These are phyloP conservation scores for Gossypium turneri DNA, from an alignment of 345 rosid genomes.

Conservation along the genomic window DNA sequence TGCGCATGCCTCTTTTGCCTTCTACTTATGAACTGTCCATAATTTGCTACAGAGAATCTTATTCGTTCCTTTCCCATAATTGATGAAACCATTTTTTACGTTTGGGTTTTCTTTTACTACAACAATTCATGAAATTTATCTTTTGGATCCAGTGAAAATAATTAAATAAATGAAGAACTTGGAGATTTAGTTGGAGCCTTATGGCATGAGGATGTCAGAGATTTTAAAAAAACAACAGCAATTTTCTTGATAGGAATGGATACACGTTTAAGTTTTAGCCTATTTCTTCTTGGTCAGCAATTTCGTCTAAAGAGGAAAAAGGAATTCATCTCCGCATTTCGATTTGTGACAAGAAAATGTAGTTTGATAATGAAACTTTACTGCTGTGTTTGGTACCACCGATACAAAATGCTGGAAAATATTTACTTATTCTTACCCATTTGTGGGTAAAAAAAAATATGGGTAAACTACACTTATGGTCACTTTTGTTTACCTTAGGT, in stretches of 20 bases:
- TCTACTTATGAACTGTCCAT: neutral
- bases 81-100: neutral
- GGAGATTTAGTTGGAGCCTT: neutral
- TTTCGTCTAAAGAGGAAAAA: neutral
- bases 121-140: neutral
- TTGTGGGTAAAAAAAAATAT: no score
- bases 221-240: no score
- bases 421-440: neutral
- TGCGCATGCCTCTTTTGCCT: slow-evolving; percentile 20
- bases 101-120: neutral
- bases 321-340: neutral
- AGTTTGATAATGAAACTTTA: neutral
- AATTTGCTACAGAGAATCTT: neutral
- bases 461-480: no score
- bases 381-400: neutral
- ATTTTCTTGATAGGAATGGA: neutral
- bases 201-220: no score
- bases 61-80: neutral
- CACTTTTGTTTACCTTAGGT: no score
- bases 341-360: neutral
- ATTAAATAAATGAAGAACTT: no score
- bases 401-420: neutral
- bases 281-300: slow-evolving; percentile 4
- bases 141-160: no score
- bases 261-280: neutral